Evolutionary conservation across 2,329 filamentous ascomycete species (phyloP), one percentile per base, ranked within the genome.

Genomic region (Ophiostoma fasciatum): DNA sequence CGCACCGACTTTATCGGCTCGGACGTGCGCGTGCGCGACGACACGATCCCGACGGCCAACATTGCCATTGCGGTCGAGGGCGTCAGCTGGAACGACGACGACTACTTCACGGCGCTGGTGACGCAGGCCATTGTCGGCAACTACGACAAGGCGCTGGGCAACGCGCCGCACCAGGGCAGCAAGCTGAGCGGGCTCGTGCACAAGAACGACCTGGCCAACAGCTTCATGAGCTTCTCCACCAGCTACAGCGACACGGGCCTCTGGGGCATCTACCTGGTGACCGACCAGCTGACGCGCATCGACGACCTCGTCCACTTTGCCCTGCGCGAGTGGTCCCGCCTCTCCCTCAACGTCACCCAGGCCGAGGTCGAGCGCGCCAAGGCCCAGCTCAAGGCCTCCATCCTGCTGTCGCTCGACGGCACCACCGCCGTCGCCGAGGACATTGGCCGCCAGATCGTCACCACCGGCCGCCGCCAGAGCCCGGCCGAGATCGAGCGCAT

Each of bases 151-250:
- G 82, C 90, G 50, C 88, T 96, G 77, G 90, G 92, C 56, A 94
- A 90, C 63, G 90, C 90, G 42, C 80, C 87, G 47, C 90, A 94
- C 69, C 80, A 94, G 56, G 90, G 92, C 53, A 94, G 85, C 82
- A 94, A 92, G 74, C 83, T 98, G 52, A 94, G 84, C 69, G 78
- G 80, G 47, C 84, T 90, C 54, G 79, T 98, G 49, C 82, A 92
- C 71, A 78, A 93, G 64, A 76, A 96, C 66, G 79, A 87, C 60
- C 74, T 98, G 44, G 90, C 90, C 62, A 98, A 94, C 71, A 94
- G 87, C 75, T 98, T 94, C 74, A 98, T 98, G 92, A 93, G 83
- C 69, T 98, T 98, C 69, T 94, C 87, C 48, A 98, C 90, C 49
- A 94, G 84, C 71, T 98, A 98, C 68, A 96, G 87, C 57, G 90